Percentiles rank a stretch among this genome's conserved stretches.
Evolutionary conservation across 225 moss, liverwort and hornwort genomes (phyloP).

Genomic region (Rhytidiadelphus loreus): DNA sequence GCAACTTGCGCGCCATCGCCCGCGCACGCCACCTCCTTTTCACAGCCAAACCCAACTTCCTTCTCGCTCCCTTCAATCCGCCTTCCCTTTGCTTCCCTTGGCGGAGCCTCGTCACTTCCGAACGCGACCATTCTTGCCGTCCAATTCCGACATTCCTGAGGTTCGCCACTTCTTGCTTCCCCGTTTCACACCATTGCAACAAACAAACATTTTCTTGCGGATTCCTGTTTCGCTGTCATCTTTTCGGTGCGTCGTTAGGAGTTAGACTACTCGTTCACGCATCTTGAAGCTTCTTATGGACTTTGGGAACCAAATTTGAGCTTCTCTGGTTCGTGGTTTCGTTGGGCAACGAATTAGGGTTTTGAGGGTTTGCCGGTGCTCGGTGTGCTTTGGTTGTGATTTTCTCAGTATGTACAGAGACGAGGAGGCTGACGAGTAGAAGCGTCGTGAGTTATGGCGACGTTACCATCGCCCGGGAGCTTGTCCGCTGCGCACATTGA

Average conservation of each 20-base stretch:
- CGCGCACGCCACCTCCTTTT: background rate
- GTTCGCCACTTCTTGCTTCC: background rate
- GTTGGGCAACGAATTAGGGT: background rate
- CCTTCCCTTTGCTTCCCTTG: background rate
- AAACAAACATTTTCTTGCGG: background rate
- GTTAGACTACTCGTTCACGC: background rate
- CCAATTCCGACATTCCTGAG: background rate
- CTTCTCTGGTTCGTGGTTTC: background rate
- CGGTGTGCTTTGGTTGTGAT: background rate
- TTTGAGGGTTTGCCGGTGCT: background rate
- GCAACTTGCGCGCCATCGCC: background rate
- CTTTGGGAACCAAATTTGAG: background rate
- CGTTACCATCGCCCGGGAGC: background rate
- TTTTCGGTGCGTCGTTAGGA: background rate
- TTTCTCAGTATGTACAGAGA: slow-evolving; percentile 9
- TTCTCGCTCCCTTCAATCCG: background rate
- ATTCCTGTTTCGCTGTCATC: background rate
- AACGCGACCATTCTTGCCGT: background rate
- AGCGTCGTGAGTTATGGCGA: background rate
- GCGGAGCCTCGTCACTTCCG: background rate
- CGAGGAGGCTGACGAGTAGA: background rate
- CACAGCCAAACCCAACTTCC: background rate
- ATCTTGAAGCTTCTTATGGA: background rate
- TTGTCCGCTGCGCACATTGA: background rate
- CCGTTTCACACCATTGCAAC: background rate